Evolutionary conservation across 495 filamentous ascomycete genomes (phyloP).

Genomic region (Trichocladium uniseriatum): DNA sequence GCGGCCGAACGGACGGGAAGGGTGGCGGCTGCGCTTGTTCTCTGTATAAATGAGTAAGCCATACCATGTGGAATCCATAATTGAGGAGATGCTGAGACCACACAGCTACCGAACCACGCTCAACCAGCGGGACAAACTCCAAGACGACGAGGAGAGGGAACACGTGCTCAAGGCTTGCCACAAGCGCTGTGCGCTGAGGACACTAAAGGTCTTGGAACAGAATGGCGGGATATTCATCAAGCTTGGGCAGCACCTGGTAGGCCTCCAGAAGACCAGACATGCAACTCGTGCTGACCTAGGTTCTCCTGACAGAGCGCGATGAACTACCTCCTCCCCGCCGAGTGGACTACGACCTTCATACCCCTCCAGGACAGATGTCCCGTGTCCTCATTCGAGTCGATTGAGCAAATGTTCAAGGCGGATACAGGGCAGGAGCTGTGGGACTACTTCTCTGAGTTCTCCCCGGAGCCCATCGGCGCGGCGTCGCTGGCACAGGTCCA

Average conservation of each 20-base stretch:
- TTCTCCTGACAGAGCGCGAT: conserved; percentile 71
- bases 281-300: neutral
- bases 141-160: conserved; percentile 53
- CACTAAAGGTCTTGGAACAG: conserved; percentile 76
- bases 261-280: neutral
- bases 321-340: conserved; percentile 85
- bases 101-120: conserved; percentile 73
- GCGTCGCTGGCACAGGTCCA: conserved; percentile 95
- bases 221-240: conserved; percentile 99
- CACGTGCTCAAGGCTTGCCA: conserved; percentile 73
- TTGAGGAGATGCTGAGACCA: conserved; percentile 4
- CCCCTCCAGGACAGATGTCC: conserved; percentile 95
- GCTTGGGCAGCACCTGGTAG: conserved; percentile 81
- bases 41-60: conserved; percentile 87
- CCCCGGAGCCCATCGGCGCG: conserved; percentile 71
- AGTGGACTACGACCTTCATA: conserved; percentile 96
- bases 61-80: neutral
- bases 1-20: conserved; percentile 69
- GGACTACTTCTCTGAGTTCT: conserved; percentile 79
- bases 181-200: conserved; percentile 78
- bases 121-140: conserved; percentile 50
- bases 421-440: conserved; percentile 76
- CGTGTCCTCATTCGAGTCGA: conserved; percentile 81
- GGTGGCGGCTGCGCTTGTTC: conserved; percentile 62
- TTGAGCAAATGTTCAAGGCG: conserved; percentile 70